These are phyloP conservation scores for Glycine tomentella DNA, from an alignment of 306 rosid species.

Conservation along the genomic window DNA sequence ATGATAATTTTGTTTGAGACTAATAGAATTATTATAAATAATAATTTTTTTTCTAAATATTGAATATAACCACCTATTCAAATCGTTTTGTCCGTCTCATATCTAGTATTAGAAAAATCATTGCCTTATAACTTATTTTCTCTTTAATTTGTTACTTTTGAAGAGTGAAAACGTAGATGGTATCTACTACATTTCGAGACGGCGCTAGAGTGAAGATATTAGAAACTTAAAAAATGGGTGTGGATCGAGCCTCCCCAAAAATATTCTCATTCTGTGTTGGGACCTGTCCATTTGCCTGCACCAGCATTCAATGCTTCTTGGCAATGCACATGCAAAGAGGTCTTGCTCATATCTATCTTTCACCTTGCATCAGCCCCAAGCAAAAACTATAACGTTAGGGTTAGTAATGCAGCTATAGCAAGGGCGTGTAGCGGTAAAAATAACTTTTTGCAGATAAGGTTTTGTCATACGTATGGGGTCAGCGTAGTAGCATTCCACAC, in stretches of 20 bases:
- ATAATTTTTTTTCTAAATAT: too few relatives aligned
- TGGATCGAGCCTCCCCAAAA: slow-evolving; percentile 30
- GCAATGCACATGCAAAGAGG: slow-evolving; percentile 42
- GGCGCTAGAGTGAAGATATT: not conserved
- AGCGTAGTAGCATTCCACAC: slow-evolving; percentile 73
- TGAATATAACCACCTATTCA: too few relatives aligned
- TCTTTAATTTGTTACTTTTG: not conserved
- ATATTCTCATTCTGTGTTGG: slow-evolving; percentile 36
- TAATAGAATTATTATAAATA: too few relatives aligned
- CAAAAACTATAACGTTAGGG: not conserved
- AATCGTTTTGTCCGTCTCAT: too few relatives aligned
- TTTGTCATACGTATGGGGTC: slow-evolving; percentile 73
- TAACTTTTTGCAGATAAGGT: slow-evolving; percentile 67
- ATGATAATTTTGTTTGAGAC: too few relatives aligned
- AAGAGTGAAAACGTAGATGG: slow-evolving; percentile 3
- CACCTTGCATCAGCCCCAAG: slow-evolving; percentile 8
- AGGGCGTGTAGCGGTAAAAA: slow-evolving; percentile 34
- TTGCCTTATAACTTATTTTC: not conserved
- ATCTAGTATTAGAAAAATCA: too few relatives aligned
- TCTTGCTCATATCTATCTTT: not conserved
- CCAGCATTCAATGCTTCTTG: slow-evolving; percentile 58
- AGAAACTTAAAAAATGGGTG: not conserved
- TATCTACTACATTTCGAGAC: not conserved
- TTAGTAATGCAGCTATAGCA: not conserved
- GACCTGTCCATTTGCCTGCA: slow-evolving; percentile 55